phyloP scores from a whole-genome alignment of 225 moss, liverwort and hornwort genomes.

The Marchantia paleacea region DNA sequence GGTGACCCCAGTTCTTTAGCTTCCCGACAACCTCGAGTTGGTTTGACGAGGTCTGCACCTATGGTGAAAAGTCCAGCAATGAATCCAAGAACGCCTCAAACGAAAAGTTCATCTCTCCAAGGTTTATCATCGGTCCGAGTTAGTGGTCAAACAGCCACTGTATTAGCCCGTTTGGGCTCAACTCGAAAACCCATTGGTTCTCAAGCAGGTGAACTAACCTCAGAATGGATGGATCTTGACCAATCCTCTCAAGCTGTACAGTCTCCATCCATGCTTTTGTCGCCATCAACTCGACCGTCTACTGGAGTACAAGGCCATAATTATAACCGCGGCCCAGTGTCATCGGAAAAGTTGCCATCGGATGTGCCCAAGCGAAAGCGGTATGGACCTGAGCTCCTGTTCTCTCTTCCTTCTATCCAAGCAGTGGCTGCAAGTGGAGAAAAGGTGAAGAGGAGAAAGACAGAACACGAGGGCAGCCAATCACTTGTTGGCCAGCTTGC shows the following conservation, averaged over 20 bases:
- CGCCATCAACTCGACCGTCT: slow-evolving; percentile 35
- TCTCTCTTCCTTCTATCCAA: slow-evolving; percentile 69
- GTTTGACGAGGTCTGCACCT: slow-evolving; percentile 25
- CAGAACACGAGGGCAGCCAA: slow-evolving; percentile 54
- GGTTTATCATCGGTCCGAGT: slow-evolving; percentile 32
- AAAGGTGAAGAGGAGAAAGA: slow-evolving; percentile 59
- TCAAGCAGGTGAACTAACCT: slow-evolving; percentile 45
- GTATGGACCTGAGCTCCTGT: slow-evolving; percentile 55
- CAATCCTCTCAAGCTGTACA: slow-evolving; percentile 48
- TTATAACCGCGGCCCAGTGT: slow-evolving; percentile 38
- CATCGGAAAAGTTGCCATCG: slow-evolving; percentile 43
- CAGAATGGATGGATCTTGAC: slow-evolving; percentile 85
- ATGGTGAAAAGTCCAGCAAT: slow-evolving; percentile 47
- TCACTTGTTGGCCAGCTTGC: slow-evolving; percentile 45
- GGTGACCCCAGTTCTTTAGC: slow-evolving; percentile 52
- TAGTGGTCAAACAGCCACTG: slow-evolving; percentile 25
- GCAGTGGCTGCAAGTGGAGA: slow-evolving; percentile 42
- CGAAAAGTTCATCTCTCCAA: slow-evolving; percentile 37
- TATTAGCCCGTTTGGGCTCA: slow-evolving; percentile 38
- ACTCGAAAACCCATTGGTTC: slow-evolving; percentile 52
- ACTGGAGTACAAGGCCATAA: slow-evolving; percentile 19
- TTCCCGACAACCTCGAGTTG: slow-evolving; percentile 50
- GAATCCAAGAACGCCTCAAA: slow-evolving; percentile 46
- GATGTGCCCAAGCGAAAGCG: slow-evolving; percentile 67
- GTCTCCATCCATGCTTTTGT: slow-evolving; percentile 41